These are phyloP conservation scores for Aspergillus incahuasiensis DNA, from an alignment of 495 filamentous ascomycete species.

Conservation along the genomic window DNA sequence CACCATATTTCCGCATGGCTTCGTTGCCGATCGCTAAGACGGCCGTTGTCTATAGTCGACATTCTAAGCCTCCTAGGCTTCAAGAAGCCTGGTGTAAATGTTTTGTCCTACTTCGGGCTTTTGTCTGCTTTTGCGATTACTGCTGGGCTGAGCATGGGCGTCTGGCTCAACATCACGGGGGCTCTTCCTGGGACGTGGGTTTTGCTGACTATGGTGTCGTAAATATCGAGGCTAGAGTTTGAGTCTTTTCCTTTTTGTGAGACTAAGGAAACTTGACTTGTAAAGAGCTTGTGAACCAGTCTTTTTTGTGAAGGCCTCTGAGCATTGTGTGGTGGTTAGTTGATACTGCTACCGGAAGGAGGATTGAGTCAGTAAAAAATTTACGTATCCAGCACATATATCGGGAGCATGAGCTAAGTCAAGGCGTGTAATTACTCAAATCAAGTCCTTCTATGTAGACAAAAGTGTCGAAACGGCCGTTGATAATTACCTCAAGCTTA, in stretches of 20 bases:
- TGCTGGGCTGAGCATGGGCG: conserved; percentile 7
- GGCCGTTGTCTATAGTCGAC: conserved; percentile 20
- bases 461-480: no score
- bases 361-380: no score
- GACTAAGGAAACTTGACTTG: background rate
- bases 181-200: background rate
- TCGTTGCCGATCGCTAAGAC: no score
- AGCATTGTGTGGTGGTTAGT: no score
- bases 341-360: no score
- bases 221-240: no score
- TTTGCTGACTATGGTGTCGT: background rate
- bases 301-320: background rate
- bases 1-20: no score
- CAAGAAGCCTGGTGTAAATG: conserved; percentile 25
- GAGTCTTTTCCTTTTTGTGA: background rate
- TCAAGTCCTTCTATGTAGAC: background rate
- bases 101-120: conserved; percentile 27
- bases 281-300: background rate
- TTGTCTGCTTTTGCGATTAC: conserved; percentile 18
- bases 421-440: background rate
- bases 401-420: background rate
- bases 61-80: conserved; percentile 38
- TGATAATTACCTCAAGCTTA: no score
- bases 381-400: background rate
- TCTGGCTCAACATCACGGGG: background rate